A percentile compares a stretch with the other conserved stretches of the same genome.
These are phyloP conservation scores for Rhodotorula kratochvilovae DNA, from an alignment of 768 basidiomycete species.

Conservation along the genomic window DNA sequence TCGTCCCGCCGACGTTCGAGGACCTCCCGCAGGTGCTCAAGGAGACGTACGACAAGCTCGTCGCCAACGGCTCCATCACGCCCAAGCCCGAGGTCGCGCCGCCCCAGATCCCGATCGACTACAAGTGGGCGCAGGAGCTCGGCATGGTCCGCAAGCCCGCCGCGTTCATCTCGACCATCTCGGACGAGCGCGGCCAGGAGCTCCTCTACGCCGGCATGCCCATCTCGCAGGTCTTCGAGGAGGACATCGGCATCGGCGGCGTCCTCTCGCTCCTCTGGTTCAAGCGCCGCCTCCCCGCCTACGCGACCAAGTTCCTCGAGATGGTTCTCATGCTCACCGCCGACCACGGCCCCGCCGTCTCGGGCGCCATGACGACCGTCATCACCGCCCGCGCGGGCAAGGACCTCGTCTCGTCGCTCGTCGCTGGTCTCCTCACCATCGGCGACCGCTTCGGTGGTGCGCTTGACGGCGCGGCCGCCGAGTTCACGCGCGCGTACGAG, in stretches of 20 bases:
- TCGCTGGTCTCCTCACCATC: slow-evolving; percentile 93
- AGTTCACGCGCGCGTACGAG: slow-evolving; percentile 90
- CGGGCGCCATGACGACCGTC: slow-evolving; percentile 95
- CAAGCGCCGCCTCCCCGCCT: slow-evolving; percentile 84
- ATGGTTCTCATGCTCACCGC: slow-evolving; percentile 99
- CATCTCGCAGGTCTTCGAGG: slow-evolving; percentile 97
- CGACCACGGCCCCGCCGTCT: slow-evolving; percentile 61
- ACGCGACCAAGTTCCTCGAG: slow-evolving; percentile 98
- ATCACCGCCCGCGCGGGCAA: slow-evolving; percentile 99
- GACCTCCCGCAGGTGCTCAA: slow-evolving; percentile 80
- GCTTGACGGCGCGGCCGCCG: slow-evolving; percentile 89
- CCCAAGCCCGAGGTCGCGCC: slow-evolving; percentile 77
- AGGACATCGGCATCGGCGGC: slow-evolving; percentile 64
- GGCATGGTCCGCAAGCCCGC: slow-evolving; percentile 98
- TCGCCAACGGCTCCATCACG: slow-evolving; percentile 62
- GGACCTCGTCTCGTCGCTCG: slow-evolving; percentile 92
- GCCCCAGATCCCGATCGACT: slow-evolving; percentile 99
- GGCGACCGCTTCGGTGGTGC: slow-evolving; percentile 98
- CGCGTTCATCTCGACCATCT: slow-evolving; percentile 75
- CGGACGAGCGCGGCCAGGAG: slow-evolving; percentile 98
- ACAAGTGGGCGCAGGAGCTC: slow-evolving; percentile 99
- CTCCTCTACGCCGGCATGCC: slow-evolving; percentile 97
- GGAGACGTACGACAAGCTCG: slow-evolving; percentile 78
- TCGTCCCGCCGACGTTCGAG: slow-evolving; percentile 97
- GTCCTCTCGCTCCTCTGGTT: slow-evolving; percentile 96